These are phyloP conservation scores for Hyphodiscus hymeniophilus DNA, from an alignment of 495 filamentous ascomycete species.

Conservation along the genomic window DNA sequence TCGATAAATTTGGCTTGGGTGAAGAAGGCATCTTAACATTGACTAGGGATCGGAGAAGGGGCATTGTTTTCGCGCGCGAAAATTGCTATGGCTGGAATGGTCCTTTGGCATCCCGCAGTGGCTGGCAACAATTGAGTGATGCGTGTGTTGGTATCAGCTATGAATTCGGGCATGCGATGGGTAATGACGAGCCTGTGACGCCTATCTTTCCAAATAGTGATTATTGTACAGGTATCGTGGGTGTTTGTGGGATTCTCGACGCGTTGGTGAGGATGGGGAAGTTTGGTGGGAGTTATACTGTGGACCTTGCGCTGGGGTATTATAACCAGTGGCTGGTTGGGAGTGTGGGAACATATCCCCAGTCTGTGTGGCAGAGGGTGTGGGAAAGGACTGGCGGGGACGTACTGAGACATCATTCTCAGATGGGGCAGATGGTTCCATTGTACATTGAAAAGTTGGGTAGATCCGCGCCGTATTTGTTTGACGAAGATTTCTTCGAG, in stretches of 20 bases:
- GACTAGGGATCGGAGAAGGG: conserved; percentile 44
- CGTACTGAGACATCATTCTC: conserved; percentile 6
- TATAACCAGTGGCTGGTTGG: conserved; percentile 10
- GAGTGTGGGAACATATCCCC: conserved; percentile 3
- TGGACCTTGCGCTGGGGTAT: conserved; percentile 9
- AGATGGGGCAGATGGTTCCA: conserved; percentile 1
- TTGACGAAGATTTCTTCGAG: conserved; percentile 9
- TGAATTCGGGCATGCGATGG: conserved; percentile 15
- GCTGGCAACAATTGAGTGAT: conserved; percentile 49
- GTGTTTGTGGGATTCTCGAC: conserved; percentile 10
- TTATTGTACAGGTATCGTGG: conserved; percentile 24
- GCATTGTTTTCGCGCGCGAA: conserved; percentile 59
- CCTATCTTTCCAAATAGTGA: conserved; percentile 28
- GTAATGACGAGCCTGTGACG: conserved; percentile 18
- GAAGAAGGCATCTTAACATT: conserved; percentile 38
- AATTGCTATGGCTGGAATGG: conserved; percentile 58
- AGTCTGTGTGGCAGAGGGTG: conserved; percentile 2
- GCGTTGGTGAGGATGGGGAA: not conserved
- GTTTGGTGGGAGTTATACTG: conserved; percentile 5
- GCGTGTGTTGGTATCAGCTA: conserved; percentile 1
- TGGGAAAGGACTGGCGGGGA: conserved; percentile 1
- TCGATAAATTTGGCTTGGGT: conserved; percentile 55
- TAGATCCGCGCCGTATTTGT: not conserved
- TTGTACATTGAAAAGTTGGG: not conserved
- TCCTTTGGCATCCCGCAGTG: conserved; percentile 39